These are phyloP conservation scores for Primulina eburnea DNA, from an alignment of 257 asterid species.

Conservation along the genomic window DNA sequence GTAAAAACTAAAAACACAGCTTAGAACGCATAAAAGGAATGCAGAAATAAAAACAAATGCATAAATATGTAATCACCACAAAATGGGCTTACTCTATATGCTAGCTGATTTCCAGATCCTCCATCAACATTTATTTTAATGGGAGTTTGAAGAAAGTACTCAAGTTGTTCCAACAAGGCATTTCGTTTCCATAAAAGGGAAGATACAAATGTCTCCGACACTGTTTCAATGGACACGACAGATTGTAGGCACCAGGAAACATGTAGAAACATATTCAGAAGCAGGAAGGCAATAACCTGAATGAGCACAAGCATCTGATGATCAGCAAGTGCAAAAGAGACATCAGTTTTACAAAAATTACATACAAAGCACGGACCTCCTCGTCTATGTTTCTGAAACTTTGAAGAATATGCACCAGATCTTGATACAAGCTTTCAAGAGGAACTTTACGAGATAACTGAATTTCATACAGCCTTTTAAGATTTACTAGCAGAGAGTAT, in stretches of 20 bases:
- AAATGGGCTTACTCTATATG: constrained; percentile 63
- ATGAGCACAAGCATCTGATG: constrained; percentile 24
- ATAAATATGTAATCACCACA: constrained; percentile 15
- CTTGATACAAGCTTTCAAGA: constrained; percentile 66
- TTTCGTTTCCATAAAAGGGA: constrained; percentile 61
- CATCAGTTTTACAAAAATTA: constrained; percentile 8
- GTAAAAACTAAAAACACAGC: neutral
- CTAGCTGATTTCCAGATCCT: constrained; percentile 54
- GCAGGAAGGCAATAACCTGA: constrained; percentile 82
- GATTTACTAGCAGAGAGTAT: constrained; percentile 76
- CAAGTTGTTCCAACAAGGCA: constrained; percentile 77
- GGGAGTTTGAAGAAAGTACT: constrained; percentile 47
- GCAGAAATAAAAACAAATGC: constrained; percentile 2
- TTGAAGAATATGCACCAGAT: constrained; percentile 55
- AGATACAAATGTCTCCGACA: constrained; percentile 58
- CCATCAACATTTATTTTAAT: constrained; percentile 41
- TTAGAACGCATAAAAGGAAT: neutral
- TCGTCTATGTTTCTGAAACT: constrained; percentile 74
- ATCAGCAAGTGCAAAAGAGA: constrained; percentile 28
- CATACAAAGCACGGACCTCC: constrained; percentile 50
- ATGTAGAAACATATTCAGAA: constrained; percentile 90
- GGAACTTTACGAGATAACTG: constrained; percentile 64
- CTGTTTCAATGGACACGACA: constrained; percentile 57
- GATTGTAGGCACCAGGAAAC: constrained; percentile 84
- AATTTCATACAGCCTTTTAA: constrained; percentile 88